Evolutionary conservation across 2,329 filamentous ascomycete species (phyloP).

Genomic region (Fusarium fracticaudum): DNA sequence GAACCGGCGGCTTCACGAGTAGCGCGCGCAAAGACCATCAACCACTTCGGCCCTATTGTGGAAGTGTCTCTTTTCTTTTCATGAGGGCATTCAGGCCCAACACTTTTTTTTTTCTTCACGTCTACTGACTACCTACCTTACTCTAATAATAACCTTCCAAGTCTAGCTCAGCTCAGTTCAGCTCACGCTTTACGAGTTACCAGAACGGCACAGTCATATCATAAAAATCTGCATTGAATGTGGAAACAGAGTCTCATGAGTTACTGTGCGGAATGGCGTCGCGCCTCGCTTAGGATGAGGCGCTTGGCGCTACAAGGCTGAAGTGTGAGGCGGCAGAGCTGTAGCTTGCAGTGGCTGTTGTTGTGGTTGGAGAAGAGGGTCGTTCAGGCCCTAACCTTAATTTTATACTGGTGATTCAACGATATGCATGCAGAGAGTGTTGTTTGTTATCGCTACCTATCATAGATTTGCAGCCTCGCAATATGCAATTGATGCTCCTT

Average conservation of each 20-base stretch:
- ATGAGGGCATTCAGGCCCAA: neutral
- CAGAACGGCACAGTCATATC: neutral
- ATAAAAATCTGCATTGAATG: neutral
- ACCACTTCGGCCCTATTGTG: constrained; percentile 31
- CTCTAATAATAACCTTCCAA: neutral
- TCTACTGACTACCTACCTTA: neutral
- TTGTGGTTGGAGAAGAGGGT: neutral
- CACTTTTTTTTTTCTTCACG: neutral
- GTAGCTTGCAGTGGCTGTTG: neutral
- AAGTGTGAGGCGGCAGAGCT: neutral
- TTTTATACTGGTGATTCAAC: neutral
- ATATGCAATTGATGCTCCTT: neutral
- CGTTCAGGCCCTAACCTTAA: constrained; percentile 25
- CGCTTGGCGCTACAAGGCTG: constrained; percentile 9
- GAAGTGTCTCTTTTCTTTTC: neutral
- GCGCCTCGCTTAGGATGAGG: neutral
- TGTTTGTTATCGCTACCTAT: neutral
- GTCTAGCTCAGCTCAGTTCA: neutral
- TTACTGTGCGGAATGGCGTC: neutral
- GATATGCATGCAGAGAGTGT: neutral
- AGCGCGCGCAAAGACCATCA: constrained; percentile 17
- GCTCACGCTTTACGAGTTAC: neutral
- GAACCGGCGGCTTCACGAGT: neutral
- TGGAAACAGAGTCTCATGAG: neutral
- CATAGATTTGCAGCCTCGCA: neutral